Percentiles rank a stretch among this genome's conserved stretches.
Conservation (phyloP, 345 rosid species). For the Citrus hindsii region DNA sequence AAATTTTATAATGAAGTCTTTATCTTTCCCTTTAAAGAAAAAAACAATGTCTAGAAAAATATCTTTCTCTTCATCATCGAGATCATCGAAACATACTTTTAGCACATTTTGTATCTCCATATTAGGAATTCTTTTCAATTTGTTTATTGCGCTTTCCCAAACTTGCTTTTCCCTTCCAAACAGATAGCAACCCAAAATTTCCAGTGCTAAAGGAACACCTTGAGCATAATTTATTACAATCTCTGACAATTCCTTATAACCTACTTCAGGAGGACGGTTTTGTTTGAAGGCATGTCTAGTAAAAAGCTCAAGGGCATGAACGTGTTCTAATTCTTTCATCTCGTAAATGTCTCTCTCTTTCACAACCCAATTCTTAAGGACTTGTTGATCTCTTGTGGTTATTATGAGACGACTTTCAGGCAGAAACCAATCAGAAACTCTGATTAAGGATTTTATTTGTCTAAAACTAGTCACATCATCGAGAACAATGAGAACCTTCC, state of each 20-base stretch:
- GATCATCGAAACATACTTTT: not conserved
- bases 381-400: no score
- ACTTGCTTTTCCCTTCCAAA: no score
- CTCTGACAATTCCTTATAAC: not conserved
- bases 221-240: not conserved
- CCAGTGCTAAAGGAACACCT: not conserved
- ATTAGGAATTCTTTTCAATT: not conserved
- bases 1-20: not conserved
- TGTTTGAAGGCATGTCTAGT: not conserved
- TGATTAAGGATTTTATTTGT: no score
- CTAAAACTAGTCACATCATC: not conserved
- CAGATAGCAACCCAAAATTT: not conserved
- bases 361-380: no score
- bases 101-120: not conserved
- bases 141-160: no score
- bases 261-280: not conserved
- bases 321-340: not conserved
- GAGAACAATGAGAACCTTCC: not conserved
- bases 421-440: not conserved
- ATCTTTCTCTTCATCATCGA: not conserved
- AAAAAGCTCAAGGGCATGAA: no score
- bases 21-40: not conserved
- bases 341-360: no score
- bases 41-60: no score
- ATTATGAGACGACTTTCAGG: not conserved